Conservation (phyloP, 2,329 filamentous ascomycete species). For the Paecilomyces sp. region DNA sequence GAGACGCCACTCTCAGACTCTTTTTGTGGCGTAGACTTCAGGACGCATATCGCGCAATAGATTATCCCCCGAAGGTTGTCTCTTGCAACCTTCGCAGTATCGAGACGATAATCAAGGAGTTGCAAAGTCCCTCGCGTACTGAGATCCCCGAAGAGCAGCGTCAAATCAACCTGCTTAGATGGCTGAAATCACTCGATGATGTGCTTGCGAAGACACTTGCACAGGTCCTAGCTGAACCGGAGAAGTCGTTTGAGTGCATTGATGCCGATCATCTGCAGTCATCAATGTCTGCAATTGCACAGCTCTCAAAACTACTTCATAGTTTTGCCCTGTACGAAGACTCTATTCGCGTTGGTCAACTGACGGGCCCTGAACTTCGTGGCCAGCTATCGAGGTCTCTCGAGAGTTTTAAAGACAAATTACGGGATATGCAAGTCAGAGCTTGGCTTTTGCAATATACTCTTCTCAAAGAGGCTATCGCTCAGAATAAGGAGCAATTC, state of each 20-base stretch:
- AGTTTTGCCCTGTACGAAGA: conserved; percentile 78
- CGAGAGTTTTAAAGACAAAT: conserved; percentile 53
- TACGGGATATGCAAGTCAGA: conserved; percentile 81
- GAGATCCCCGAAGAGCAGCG: conserved; percentile 56
- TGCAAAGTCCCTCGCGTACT: conserved; percentile 53
- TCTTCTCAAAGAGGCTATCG: conserved; percentile 66
- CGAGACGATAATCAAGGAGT: conserved; percentile 68
- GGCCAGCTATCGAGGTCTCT: conserved; percentile 35
- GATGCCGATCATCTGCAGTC: conserved; percentile 70
- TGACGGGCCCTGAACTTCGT: conserved; percentile 52
- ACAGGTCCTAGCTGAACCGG: conserved; percentile 58
- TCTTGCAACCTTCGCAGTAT: conserved; percentile 82
- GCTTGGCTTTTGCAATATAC: conserved; percentile 84
- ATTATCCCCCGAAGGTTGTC: conserved; percentile 79
- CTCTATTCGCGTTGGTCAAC: conserved; percentile 70
- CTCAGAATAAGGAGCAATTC: conserved; percentile 59
- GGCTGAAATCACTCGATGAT: conserved; percentile 72
- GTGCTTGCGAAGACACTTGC: conserved; percentile 65
- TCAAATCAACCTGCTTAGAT: conserved; percentile 64
- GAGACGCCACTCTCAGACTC: conserved; percentile 73
- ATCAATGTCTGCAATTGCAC: conserved; percentile 64
- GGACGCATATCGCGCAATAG: conserved; percentile 78
- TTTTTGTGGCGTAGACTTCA: conserved; percentile 89
- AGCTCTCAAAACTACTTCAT: conserved; percentile 68
- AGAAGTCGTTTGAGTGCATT: conserved; percentile 69